A percentile compares a stretch with the other conserved stretches of the same genome.
Evolutionary conservation across 2,329 filamentous ascomycete genomes (phyloP).

Genomic region (Chrysosporium queenslandicum): DNA sequence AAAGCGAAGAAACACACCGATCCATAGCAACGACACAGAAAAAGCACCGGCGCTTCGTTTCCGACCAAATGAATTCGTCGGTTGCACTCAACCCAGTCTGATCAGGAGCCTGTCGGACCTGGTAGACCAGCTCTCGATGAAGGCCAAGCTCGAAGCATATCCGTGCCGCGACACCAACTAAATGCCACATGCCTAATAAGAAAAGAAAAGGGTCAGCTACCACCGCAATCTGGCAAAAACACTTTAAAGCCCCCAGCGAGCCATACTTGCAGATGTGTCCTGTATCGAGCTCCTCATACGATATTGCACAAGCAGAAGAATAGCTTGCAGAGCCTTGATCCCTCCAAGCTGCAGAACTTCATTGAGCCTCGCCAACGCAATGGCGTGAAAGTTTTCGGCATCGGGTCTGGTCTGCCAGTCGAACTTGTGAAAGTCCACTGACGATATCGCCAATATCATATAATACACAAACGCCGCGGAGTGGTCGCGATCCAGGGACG

Average conservation of each 20-base stretch:
- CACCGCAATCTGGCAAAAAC: background rate
- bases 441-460: conserved; percentile 39
- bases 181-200: conserved; percentile 32
- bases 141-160: conserved; percentile 37
- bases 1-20: conserved; percentile 20
- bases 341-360: conserved; percentile 32
- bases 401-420: conserved; percentile 38
- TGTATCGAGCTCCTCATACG: conserved; percentile 34
- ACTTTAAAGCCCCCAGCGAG: background rate
- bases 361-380: conserved; percentile 32
- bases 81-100: conserved; percentile 7
- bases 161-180: conserved; percentile 36
- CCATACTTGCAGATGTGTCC: conserved; percentile 29
- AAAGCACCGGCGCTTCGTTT: conserved; percentile 34
- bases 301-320: conserved; percentile 39
- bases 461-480: conserved; percentile 36
- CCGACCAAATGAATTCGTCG: conserved; percentile 17
- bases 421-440: conserved; percentile 37
- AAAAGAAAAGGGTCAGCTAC: background rate
- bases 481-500: conserved; percentile 20
- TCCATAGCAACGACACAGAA: conserved; percentile 38
- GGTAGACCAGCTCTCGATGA: conserved; percentile 33
- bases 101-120: conserved; percentile 12
- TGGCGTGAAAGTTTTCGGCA: conserved; percentile 35
- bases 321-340: conserved; percentile 33